Conservation (phyloP, 352 stramenopile genomes). For the Thraustochytrium sp. region DNA sequence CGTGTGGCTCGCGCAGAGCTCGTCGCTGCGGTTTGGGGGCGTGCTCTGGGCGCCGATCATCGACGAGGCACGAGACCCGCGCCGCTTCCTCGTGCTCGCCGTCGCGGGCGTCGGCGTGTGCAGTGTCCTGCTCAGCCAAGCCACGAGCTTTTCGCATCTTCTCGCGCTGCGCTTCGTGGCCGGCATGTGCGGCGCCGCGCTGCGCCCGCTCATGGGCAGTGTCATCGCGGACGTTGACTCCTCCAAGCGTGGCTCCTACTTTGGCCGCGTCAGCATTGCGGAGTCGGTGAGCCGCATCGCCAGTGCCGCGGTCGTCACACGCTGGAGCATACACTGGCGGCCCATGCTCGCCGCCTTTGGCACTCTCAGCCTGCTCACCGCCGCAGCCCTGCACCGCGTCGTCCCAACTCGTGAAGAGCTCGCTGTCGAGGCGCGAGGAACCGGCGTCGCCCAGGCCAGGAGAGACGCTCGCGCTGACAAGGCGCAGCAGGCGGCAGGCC, state of each 20-base stretch:
- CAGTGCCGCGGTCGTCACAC: background rate
- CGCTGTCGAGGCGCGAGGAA: background rate
- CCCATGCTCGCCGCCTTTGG: background rate
- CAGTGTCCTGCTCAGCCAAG: background rate
- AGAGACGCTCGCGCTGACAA: background rate
- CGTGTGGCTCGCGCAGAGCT: conserved; percentile 4
- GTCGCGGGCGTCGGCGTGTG: background rate
- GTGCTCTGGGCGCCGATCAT: conserved; percentile 14
- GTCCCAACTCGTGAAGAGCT: background rate
- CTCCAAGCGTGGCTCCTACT: background rate
- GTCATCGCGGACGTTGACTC: background rate
- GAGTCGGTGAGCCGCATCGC: background rate
- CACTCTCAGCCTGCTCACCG: background rate
- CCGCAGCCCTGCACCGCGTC: background rate
- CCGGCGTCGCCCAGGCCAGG: background rate
- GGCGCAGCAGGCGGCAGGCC: too few species aligned
- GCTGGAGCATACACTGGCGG: background rate
- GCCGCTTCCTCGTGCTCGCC: background rate
- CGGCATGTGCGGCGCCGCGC: background rate
- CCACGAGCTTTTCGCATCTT: background rate
- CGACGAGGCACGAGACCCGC: background rate
- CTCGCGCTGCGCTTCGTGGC: background rate
- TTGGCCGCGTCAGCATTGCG: conserved; percentile 10
- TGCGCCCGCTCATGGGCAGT: conserved; percentile 16
- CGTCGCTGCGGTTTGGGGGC: background rate